A percentile compares a stretch with the other conserved stretches of the same genome.
Conservation (phyloP, 192 early-diverging fungal genomes). For the Phycomyces nitens region DNA sequence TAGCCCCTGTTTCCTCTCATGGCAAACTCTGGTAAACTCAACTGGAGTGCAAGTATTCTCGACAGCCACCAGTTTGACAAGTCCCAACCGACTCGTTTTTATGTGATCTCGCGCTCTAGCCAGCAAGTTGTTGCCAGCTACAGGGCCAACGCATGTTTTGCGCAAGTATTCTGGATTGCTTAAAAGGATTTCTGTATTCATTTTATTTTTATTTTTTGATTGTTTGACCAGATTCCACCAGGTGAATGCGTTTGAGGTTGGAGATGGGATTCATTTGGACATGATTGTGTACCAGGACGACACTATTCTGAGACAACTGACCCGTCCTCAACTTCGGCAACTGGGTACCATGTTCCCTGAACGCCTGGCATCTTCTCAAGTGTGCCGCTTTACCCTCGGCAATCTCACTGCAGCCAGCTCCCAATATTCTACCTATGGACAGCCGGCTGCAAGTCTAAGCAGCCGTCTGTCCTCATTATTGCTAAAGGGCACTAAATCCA, state of each 20-base stretch:
- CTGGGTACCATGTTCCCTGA: conserved; percentile 23
- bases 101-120: conserved; percentile 70
- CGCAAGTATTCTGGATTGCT: background rate
- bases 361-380: conserved; percentile 7
- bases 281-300: conserved; percentile 60
- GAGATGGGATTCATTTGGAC: conserved; percentile 49
- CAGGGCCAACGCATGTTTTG: conserved; percentile 58
- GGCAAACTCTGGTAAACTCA: conserved; percentile 56
- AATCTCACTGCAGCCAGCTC: background rate
- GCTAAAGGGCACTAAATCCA: too few species aligned
- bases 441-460: background rate
- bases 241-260: conserved; percentile 69
- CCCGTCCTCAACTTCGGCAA: conserved; percentile 47
- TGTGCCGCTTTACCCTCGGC: background rate
- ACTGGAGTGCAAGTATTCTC: conserved; percentile 69
- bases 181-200: background rate
- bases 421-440: background rate
- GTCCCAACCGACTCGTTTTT: conserved; percentile 56
- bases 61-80: conserved; percentile 66
- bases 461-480: background rate
- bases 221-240: conserved; percentile 62
- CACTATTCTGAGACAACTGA: conserved; percentile 53
- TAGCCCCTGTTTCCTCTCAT: conserved; percentile 57
- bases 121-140: conserved; percentile 66
- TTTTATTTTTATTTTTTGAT: background rate